phyloP scores from a whole-genome alignment of 805 yeast genomes.

The Pichia ethanolica region DNA sequence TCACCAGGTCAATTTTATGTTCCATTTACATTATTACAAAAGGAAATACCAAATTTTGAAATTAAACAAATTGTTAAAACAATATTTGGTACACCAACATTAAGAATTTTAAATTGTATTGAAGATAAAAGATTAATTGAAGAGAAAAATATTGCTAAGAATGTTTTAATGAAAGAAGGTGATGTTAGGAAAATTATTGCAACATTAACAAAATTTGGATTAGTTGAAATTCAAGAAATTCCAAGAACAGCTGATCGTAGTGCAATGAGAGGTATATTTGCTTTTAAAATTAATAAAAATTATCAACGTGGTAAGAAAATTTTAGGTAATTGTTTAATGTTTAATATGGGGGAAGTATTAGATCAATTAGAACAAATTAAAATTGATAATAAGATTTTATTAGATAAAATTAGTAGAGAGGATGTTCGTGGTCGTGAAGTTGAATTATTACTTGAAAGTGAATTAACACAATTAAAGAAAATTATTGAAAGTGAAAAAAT shows the following conservation, averaged over 20 bases:
- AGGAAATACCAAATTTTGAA: slow-evolving; percentile 38
- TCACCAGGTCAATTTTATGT: slow-evolving; percentile 52
- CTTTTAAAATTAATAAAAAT: slow-evolving; percentile 44
- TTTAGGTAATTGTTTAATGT: slow-evolving; percentile 37
- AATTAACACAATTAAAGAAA: slow-evolving; percentile 59
- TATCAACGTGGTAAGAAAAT: slow-evolving; percentile 28
- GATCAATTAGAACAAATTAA: slow-evolving; percentile 46
- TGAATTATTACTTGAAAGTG: slow-evolving; percentile 66
- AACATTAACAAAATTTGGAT: slow-evolving; percentile 57
- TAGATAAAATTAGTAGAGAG: slow-evolving; percentile 79
- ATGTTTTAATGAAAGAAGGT: slow-evolving; percentile 69
- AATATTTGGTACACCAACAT: slow-evolving; percentile 57
- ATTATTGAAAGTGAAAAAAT: slow-evolving; percentile 52
- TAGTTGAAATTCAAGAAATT: slow-evolving; percentile 85
- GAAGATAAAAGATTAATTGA: slow-evolving; percentile 65
- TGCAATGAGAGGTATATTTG: slow-evolving; percentile 77
- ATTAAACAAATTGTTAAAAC: slow-evolving; percentile 53
- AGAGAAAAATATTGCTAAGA: slow-evolving; percentile 72
- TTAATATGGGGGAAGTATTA: slow-evolving; percentile 46
- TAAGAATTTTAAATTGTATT: slow-evolving; percentile 72
- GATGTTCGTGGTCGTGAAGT: slow-evolving; percentile 82
- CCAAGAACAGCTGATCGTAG: slow-evolving; percentile 90
- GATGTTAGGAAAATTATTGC: slow-evolving; percentile 68
- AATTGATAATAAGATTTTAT: slow-evolving; percentile 52
- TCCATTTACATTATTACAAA: slow-evolving; percentile 49